phyloP scores from a whole-genome alignment of 805 yeast species.

The Candida boleticola region DNA sequence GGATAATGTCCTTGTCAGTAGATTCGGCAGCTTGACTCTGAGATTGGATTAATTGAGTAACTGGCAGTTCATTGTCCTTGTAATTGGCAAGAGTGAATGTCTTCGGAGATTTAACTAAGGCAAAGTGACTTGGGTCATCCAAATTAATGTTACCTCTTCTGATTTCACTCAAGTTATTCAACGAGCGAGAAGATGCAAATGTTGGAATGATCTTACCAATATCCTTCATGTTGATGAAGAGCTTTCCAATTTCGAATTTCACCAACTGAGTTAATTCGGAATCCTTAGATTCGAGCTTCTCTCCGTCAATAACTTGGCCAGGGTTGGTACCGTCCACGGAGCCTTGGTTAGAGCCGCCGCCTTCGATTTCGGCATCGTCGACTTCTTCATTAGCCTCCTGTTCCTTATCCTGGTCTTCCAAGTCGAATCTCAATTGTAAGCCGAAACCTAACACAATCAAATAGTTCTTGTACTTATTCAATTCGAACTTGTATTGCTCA shows the following conservation, averaged over 20 bases:
- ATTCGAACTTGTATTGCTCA: slow-evolving; percentile 44
- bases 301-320: slow-evolving; percentile 7
- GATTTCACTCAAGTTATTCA: slow-evolving; percentile 17
- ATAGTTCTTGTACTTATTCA: slow-evolving; percentile 45
- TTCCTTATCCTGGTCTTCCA: slow-evolving; percentile 31
- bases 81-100: slow-evolving; percentile 36
- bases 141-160: slow-evolving; percentile 10
- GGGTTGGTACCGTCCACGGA: slow-evolving; percentile 5
- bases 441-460: slow-evolving; percentile 46
- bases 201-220: slow-evolving; percentile 33
- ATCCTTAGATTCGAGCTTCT: slow-evolving; percentile 16
- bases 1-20: slow-evolving; percentile 18
- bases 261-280: slow-evolving; percentile 33
- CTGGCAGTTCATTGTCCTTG: slow-evolving; percentile 36
- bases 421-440: slow-evolving; percentile 43
- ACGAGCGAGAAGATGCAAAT: slow-evolving; percentile 27
- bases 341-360: slow-evolving; percentile 2
- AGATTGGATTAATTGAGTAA: slow-evolving; percentile 30
- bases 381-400: slow-evolving; percentile 3
- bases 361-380: slow-evolving; percentile 7
- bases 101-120: slow-evolving; percentile 41
- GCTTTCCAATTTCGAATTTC: slow-evolving; percentile 29
- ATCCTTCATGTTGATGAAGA: slow-evolving; percentile 30
- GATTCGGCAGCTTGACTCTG: slow-evolving; percentile 4
- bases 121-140: slow-evolving; percentile 16